These are phyloP conservation scores for Apophysomyces variabilis DNA, from an alignment of 371 early-diverging fungal genomes.

Conservation along the genomic window DNA sequence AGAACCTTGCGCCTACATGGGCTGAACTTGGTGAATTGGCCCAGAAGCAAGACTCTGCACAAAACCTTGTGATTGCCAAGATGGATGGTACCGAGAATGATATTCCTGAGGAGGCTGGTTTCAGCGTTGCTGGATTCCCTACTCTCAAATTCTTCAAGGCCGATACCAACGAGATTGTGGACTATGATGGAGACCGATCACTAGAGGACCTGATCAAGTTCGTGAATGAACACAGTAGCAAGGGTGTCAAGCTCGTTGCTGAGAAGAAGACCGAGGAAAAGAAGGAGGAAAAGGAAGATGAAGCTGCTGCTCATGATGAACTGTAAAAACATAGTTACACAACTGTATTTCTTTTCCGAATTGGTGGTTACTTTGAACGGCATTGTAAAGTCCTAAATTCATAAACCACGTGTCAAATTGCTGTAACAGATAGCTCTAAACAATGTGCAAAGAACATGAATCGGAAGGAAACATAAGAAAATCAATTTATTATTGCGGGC, in stretches of 20 bases:
- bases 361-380: too few species aligned
- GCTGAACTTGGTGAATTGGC: conserved; percentile 67
- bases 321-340: conserved; percentile 47
- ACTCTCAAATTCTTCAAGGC: conserved; percentile 94
- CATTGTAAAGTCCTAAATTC: too few species aligned
- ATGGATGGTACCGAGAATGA: conserved; percentile 97
- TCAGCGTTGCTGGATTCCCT: conserved; percentile 92
- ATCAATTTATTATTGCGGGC: too few species aligned
- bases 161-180: conserved; percentile 75
- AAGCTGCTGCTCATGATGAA: conserved; percentile 65
- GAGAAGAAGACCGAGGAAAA: conserved; percentile 34
- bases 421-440: background rate
- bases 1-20: conserved; percentile 85
- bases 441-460: conserved; percentile 7
- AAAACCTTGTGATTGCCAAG: conserved; percentile 86
- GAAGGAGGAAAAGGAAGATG: conserved; percentile 35
- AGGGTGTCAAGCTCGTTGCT: conserved; percentile 35
- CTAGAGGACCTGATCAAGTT: conserved; percentile 79
- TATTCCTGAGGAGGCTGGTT: conserved; percentile 74
- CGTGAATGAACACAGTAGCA: conserved; percentile 66
- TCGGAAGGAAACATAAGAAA: background rate
- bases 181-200: conserved; percentile 86
- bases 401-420: conserved; percentile 3
- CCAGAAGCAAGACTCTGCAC: conserved; percentile 32
- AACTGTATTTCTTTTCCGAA: background rate